Conservation (phyloP, 2,329 filamentous ascomycete species). For the Fusarium irregulare region DNA sequence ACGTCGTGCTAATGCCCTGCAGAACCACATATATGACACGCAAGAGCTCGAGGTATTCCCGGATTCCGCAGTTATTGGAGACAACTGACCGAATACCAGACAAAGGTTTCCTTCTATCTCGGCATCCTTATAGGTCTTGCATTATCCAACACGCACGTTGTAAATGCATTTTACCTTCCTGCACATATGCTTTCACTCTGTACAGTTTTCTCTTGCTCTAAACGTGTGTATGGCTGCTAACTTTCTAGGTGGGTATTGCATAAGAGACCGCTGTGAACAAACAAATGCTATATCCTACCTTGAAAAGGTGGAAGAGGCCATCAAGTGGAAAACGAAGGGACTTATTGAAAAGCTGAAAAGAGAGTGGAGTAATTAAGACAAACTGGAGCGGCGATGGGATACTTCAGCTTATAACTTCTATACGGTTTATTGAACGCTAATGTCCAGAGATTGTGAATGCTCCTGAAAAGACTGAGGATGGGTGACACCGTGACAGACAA, state of each 20-base stretch:
- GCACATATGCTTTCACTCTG: slow-evolving; percentile 16
- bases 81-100: background rate
- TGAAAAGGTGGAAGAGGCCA: background rate
- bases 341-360: background rate
- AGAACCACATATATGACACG: too few relatives aligned
- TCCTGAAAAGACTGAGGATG: too few relatives aligned
- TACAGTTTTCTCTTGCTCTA: accelerated
- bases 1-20: too few relatives aligned
- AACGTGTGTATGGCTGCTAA: accelerated
- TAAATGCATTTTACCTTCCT: slow-evolving; percentile 8
- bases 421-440: too few relatives aligned
- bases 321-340: slow-evolving; percentile 6
- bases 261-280: background rate
- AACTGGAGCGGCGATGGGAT: too few relatives aligned
- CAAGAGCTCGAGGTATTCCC: too few relatives aligned
- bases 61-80: too few relatives aligned
- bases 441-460: too few relatives aligned
- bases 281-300: background rate
- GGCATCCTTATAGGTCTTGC: slow-evolving; percentile 4
- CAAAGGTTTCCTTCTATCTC: background rate
- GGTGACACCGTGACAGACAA: too few relatives aligned
- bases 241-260: slow-evolving; percentile 1
- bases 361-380: background rate
- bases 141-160: background rate
- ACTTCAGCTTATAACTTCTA: too few relatives aligned